Base-by-base conservation (phyloP, 148 eudicot genomes). In the Camellia japonica region DNA sequence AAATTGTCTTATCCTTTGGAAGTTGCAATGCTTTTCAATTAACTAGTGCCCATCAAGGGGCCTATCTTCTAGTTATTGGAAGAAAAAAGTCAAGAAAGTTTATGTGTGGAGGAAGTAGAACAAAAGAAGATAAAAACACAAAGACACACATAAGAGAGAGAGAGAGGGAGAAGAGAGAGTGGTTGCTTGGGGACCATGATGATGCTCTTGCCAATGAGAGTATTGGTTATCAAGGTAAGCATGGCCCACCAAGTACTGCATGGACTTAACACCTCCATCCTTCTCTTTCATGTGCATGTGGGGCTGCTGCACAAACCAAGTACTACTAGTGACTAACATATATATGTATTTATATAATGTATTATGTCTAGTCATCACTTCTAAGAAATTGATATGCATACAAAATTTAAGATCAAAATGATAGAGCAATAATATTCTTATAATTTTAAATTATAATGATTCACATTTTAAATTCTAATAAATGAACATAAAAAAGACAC, bases 51-150 rank as follows among this genome's bases (percentile, higher is more conserved):
- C 67, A 62, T 73, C 70, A 73, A 30, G 54, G 82, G 75, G 59
- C 78, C 78, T 73, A 73, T 60, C 58, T 20, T 76, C 19, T 66
- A 61, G 19, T 47, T 16, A 72, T 47, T 62, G 62, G 20, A 49
- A 72, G 46, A 49, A 44, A 73, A 64, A 80, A 72, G 77, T 72
- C 76, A 63, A 73, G 73, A 80, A 30, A 65, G 41, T 74, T 74
- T 64, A 80, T 74, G 78, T 73, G 82, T 65, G 71, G 73, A 66
- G 54, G 78, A 62, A 51, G 77, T 52, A 62, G 76, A 16, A 70
- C 71, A 73, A 63, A 72, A 63, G 52, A 80, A 73, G 82, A 62
- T 80, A 19, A 80, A 73, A 55, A 7, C n/a, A 73, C 41, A 73
- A 52, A 52, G 3, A 58, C 42, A 58, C n/a, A 19, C 6, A 62